phyloP scores from a whole-genome alignment of 2,329 filamentous ascomycete species.

The Claviceps paspali region DNA sequence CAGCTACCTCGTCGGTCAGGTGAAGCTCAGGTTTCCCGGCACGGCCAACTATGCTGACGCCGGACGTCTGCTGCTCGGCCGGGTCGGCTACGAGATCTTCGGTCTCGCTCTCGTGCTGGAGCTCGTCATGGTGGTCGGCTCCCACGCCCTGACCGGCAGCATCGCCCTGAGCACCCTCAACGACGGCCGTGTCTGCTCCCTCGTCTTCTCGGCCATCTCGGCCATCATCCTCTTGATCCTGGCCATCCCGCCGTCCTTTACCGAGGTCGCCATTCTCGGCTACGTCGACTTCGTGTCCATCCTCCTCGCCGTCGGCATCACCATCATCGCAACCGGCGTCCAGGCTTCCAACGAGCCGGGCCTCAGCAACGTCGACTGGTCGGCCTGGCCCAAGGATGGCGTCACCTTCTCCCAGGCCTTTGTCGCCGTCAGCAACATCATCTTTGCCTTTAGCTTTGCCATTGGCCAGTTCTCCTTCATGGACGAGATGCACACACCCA shows the following conservation, averaged over 20 bases:
- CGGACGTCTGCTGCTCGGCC: conserved; percentile 45
- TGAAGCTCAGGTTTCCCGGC: conserved; percentile 36
- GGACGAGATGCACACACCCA: conserved; percentile 36
- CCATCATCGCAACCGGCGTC: conserved; percentile 50
- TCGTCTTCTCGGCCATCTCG: conserved; percentile 30
- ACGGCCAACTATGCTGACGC: conserved; percentile 55
- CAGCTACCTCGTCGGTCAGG: conserved; percentile 29
- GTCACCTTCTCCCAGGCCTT: conserved; percentile 39
- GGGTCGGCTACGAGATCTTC: conserved; percentile 44
- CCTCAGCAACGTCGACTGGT: conserved; percentile 24
- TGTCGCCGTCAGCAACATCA: conserved; percentile 50
- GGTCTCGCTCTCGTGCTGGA: conserved; percentile 47
- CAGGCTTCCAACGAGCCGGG: conserved; percentile 17
- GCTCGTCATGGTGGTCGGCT: conserved; percentile 53
- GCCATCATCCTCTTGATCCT: conserved; percentile 29
- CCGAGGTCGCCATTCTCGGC: conserved; percentile 32
- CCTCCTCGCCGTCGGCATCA: conserved; percentile 45
- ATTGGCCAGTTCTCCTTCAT: conserved; percentile 37
- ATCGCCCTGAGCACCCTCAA: conserved; percentile 54
- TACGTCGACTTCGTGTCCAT: conserved; percentile 48
- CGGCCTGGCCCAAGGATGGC: conserved; percentile 28
- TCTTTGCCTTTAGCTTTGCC: conserved; percentile 50
- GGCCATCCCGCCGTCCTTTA: conserved; percentile 32
- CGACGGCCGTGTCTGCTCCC: conserved; percentile 31
- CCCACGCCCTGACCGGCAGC: conserved; percentile 55